These are phyloP conservation scores for Quercus dentata DNA, from an alignment of 306 rosid genomes.

Conservation along the genomic window DNA sequence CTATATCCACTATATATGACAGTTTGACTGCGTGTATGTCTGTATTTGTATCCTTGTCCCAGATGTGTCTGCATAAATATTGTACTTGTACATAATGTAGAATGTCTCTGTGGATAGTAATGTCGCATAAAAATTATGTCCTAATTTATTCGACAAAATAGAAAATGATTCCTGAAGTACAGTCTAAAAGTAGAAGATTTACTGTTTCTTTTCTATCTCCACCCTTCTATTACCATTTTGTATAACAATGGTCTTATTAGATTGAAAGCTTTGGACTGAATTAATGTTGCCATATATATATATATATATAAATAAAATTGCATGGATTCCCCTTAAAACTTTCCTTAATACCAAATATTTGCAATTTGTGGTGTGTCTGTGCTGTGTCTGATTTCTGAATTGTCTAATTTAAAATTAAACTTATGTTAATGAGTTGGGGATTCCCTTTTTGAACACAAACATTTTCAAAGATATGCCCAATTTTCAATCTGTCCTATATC, in stretches of 20 bases:
- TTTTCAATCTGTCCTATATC: neutral
- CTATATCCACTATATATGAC: neutral
- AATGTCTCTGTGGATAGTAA: neutral
- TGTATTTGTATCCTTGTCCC: neutral
- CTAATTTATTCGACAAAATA: neutral
- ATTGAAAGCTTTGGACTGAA: neutral
- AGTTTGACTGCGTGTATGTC: neutral
- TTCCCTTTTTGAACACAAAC: neutral
- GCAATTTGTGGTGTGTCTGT: neutral
- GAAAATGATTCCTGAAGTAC: neutral
- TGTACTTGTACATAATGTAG: neutral
- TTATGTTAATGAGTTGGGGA: neutral
- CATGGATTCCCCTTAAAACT: neutral
- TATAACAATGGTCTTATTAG: neutral
- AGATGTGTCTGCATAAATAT: neutral
- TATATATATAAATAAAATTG: neutral
- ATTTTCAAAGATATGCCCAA: neutral
- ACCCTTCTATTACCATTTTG: neutral
- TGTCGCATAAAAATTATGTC: neutral
- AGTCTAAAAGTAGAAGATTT: neutral
- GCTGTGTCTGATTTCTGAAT: neutral
- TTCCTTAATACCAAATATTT: neutral
- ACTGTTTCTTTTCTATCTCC: neutral
- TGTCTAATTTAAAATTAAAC: neutral
- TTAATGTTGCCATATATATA: neutral